phyloP scores from a whole-genome alignment of 805 yeast species.

The Schwanniomyces sp. region DNA sequence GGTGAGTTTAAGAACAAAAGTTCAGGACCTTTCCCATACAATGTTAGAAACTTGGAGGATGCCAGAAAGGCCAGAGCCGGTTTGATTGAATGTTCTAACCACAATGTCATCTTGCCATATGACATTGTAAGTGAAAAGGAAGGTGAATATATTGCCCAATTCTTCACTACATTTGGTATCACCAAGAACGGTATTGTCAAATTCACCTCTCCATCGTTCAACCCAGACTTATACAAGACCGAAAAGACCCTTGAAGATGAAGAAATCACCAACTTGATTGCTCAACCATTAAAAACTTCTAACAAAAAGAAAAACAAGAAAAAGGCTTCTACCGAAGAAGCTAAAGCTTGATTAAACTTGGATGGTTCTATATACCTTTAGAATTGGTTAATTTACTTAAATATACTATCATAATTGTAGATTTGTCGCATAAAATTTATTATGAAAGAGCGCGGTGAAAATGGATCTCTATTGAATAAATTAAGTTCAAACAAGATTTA shows the following conservation, averaged over 20 bases:
- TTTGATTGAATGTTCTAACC: constrained; percentile 68
- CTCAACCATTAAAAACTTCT: constrained; percentile 51
- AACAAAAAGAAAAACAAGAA: constrained; percentile 45
- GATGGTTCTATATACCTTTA: background rate
- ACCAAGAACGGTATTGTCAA: constrained; percentile 72
- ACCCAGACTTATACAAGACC: constrained; percentile 48
- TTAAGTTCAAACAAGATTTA: background rate
- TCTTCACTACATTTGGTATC: constrained; percentile 71
- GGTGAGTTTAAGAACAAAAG: constrained; percentile 67
- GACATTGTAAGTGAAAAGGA: constrained; percentile 69
- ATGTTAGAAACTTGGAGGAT: constrained; percentile 63
- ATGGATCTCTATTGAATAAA: background rate
- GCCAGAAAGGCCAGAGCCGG: constrained; percentile 74
- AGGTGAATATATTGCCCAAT: constrained; percentile 67
- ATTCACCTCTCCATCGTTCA: constrained; percentile 57
- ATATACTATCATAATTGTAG: background rate
- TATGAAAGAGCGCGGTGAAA: background rate
- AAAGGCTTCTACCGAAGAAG: constrained; percentile 21
- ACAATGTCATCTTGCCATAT: constrained; percentile 64
- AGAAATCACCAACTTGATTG: constrained; percentile 44
- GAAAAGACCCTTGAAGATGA: constrained; percentile 58
- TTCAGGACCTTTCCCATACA: constrained; percentile 63
- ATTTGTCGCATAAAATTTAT: background rate
- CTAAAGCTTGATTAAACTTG: background rate
- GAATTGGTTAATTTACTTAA: background rate